Evolutionary conservation across 2,329 filamentous ascomycete species (phyloP), one percentile per base, ranked within the genome.

Genomic region (Eutypa lata): DNA sequence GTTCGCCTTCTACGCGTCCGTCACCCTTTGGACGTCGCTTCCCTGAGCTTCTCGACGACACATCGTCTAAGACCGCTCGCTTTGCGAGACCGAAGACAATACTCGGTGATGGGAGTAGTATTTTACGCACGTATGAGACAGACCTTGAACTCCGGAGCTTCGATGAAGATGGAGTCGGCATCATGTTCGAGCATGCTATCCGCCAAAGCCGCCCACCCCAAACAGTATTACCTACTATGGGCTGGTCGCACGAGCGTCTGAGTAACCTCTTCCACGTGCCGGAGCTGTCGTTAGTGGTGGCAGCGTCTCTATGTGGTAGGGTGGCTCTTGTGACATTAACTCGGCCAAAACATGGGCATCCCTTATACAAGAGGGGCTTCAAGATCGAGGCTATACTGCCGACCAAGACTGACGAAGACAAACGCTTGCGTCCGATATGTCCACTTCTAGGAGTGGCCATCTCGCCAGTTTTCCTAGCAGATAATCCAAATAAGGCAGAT

Each of bases 371-470:
- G 37, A 69, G 75, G 28, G 74, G 73, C 8, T 81, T 84, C 61
- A 76, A 81, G 6, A 65, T 83, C 22, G 83, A 87, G 45, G 72
- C 71, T 55, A 71, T 81, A 3, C 65, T 84, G 10, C 82, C 80
- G 3, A 72, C 73, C 14, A 62, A 55, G 53, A 50, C 28, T 10
- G 77, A 80, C 13, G 83, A 87, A 61, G 62, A 68, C 18, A 57
- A 60, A 2, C 62, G 70, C 5, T 55, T 77, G 40, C 71, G 77
- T 14, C 76, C 76, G 0, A 64, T 69, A n/a, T 73, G 76, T 35
- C 76, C 81, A 10, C 69, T 92, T 48, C 73, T 87, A 46, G 89
- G 89, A 0, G 76, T 92, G 51, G 87, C 89, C 0, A 77, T 87
- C 2, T 82, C 82, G 2, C 88, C 85, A 0, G 70, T 89, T 7